Base-by-base conservation (phyloP, 1,284 basidiomycete species). In the Phellinidium pouzarii region DNA sequence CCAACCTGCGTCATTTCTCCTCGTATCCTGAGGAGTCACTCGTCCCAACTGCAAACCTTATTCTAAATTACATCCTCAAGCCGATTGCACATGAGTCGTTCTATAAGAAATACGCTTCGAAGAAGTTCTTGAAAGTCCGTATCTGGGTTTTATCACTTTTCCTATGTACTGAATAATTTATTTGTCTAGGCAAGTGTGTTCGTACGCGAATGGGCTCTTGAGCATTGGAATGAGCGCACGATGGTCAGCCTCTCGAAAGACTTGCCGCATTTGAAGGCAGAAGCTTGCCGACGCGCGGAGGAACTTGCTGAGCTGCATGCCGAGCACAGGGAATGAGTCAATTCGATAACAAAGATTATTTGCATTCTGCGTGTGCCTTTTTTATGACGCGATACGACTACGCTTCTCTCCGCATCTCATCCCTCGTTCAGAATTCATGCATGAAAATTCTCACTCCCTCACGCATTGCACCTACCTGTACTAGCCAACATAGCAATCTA, bases 1-100 rank as follows among this genome's bases (percentile, higher is more conserved):
- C 91, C 19, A 91, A 94, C 68, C 67, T 94, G 58, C 88, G 91
- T 1, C 93, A 97, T 67, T 98, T 94, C 68, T 93, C 94, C 2
- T 83, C 84, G 25, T 98, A 96, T 69, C 73, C 85, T 7, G 91
- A 97, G 70, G 82, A 82, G 47, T 84, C 85, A 55, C 69, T 99
- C 53, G 71, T 95, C 25, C 90, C 91, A 0, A 89, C 86, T 0
- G 95, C 93, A 1, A 94, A 92, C 68, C 64, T 94, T 60, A 97
- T 98, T 92, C 68, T 98, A 60, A 91, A 95, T 70, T 97, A 93
- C 66, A 74, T 95, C 57, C 74, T 95, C 51, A 84, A 88, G 63
- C 82, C 84, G 2, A 67, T 83, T 53, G 73, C 75, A 47, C 83
- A 91, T 56, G 83, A 90, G 44, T 83, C 83, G 5, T 91, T 95